A percentile compares a stretch with the other conserved stretches of the same genome.
Evolutionary conservation across 208 protist genomes (phyloP).

Genomic region (Trypanosomatidae sp.): DNA sequence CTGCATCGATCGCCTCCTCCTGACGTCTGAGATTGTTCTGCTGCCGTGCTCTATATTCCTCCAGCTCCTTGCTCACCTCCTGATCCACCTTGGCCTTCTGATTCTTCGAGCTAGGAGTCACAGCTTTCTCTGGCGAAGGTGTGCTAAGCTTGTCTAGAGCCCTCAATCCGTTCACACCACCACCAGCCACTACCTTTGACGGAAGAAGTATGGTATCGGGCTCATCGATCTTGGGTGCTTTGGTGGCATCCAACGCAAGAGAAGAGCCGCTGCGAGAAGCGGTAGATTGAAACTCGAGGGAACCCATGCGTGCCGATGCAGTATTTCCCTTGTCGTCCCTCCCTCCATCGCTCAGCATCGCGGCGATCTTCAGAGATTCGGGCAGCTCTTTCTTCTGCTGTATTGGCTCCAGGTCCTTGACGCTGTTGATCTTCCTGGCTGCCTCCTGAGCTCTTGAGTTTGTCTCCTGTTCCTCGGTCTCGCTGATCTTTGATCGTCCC

Average conservation of each 20-base stretch:
- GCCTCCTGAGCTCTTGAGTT: slow-evolving; percentile 11
- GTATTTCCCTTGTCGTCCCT: slow-evolving; percentile 14
- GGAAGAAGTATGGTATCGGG: slow-evolving; percentile 19
- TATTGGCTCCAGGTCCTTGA: slow-evolving; percentile 19
- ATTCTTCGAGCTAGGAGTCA: slow-evolving; percentile 12
- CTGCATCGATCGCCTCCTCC: slow-evolving; percentile 16
- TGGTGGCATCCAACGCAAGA: slow-evolving; percentile 10
- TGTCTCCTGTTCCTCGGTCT: slow-evolving; percentile 1
- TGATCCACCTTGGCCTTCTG: slow-evolving; percentile 23
- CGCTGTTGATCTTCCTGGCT: slow-evolving; percentile 2
- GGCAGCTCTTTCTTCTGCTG: slow-evolving; percentile 31
- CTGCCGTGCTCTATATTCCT: slow-evolving; percentile 27
- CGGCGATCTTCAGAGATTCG: slow-evolving; percentile 15
- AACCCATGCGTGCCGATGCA: slow-evolving; percentile 7
- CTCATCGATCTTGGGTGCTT: slow-evolving; percentile 16
- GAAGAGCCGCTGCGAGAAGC: slow-evolving; percentile 23
- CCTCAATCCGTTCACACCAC: slow-evolving; percentile 34
- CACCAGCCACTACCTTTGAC: slow-evolving; percentile 28
- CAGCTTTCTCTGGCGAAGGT: slow-evolving; percentile 5
- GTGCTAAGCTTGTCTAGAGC: slow-evolving; percentile 32
- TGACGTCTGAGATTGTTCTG: slow-evolving; percentile 5
- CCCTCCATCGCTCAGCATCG: slow-evolving; percentile 1
- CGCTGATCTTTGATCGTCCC: slow-evolving; percentile 19
- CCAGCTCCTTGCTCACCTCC: slow-evolving; percentile 20
- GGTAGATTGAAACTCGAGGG: slow-evolving; percentile 20